Base-by-base conservation (phyloP, 306 rosid genomes). In the Canavalia gladiata region DNA sequence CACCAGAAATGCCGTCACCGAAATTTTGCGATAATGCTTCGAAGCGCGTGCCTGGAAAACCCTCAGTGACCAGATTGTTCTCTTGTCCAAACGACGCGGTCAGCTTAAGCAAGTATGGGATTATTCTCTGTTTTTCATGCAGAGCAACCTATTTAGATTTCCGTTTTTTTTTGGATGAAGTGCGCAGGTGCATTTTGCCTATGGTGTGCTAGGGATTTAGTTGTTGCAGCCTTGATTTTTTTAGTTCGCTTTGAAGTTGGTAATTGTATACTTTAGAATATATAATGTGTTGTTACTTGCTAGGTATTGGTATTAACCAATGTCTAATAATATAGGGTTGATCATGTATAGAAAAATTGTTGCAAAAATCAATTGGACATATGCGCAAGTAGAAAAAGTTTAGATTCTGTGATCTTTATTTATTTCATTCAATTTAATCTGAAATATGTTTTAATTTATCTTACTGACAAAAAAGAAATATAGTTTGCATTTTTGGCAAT, bases 41-140 rank as follows among this genome's bases (percentile, higher is more conserved):
- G 91, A 92, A 42, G 97, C 94, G 3, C 91, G 87, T 65, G 97
- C 92, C 7, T 94, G 98, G 98, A 88, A 86, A 58, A 92, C 90
- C 39, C 95, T 94, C 70, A 94, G 89, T 50, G 97, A 94, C 69
- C 97, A 94, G 90, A 94, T 94, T 90, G 47, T 89, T 28, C 89
- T 94, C n/a, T 68, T 94, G 66, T 91, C 97, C 6, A 94, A 94
- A 75, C 98, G 98, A 43, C 98, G 97, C 43, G 97, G 98, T 79
- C 98, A 94, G 82, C 95, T 91, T 62, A 94, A 90, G 87, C 98
- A 94, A 97, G 98, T 67, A 60, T 55, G 13, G 65, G 12, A n/a
- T 39, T 29, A n/a, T 63, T 49, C 10, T 52, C 43, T 60, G 52
- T 18, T 72, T 39, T 37, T 37, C 8, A 33, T 28, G n/a, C 18